Conservation (phyloP, 176 grass and related monocot species). For the Rhynchospora breviuscula region DNA sequence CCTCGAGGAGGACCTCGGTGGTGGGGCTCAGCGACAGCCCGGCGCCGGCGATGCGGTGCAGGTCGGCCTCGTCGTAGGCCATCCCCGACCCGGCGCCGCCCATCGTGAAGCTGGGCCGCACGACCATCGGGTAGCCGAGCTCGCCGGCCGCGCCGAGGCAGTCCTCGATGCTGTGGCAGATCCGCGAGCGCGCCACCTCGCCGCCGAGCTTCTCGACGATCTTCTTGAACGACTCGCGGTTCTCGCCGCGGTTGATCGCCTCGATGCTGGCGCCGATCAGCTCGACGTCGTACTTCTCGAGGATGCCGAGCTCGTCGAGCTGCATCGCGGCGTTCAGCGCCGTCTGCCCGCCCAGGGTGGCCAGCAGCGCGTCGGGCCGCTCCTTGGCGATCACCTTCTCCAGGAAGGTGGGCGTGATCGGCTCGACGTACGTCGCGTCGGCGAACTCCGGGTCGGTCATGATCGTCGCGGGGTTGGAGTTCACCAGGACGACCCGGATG, state of each 20-base stretch:
- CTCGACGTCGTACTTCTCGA: conserved; percentile 40
- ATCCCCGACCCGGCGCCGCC: conserved; percentile 74
- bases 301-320: conserved; percentile 59
- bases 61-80: conserved; percentile 63
- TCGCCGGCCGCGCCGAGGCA: conserved; percentile 47
- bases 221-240: conserved; percentile 69
- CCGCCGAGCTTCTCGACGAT: conserved; percentile 75
- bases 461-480: conserved; percentile 92
- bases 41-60: conserved; percentile 57
- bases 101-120: conserved; percentile 70
- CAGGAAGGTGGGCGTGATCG: conserved; percentile 74
- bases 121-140: conserved; percentile 57
- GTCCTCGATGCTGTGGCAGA: conserved; percentile 59
- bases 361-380: conserved; percentile 73
- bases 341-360: conserved; percentile 84
- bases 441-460: conserved; percentile 84
- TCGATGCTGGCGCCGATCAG: conserved; percentile 72
- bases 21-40: conserved; percentile 58
- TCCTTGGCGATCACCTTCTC: conserved; percentile 62
- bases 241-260: conserved; percentile 64
- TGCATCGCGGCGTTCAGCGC: conserved; percentile 79
- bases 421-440: conserved; percentile 74
- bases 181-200: conserved; percentile 62
- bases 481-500: conserved; percentile 68
- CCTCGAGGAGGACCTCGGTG: conserved; percentile 71